phyloP scores from a whole-genome alignment of 345 rosid genomes.

The Hypericum androsaemum region DNA sequence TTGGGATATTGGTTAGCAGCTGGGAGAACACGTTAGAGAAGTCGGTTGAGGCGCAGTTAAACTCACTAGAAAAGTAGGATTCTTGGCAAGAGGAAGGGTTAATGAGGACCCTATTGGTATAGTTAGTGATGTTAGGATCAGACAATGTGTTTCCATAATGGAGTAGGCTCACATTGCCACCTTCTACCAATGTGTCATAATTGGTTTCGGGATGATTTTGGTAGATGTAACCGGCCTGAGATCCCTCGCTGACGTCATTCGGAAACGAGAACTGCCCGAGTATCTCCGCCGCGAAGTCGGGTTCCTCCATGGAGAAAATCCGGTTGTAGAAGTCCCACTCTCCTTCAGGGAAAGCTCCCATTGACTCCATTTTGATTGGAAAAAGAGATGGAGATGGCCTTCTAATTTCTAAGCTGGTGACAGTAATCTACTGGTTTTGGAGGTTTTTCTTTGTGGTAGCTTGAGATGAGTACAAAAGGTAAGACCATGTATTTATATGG shows the following conservation, averaged over 20 bases:
- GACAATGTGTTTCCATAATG: conserved; percentile 12
- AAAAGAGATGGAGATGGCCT: conserved; percentile 6
- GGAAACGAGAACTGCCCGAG: conserved; percentile 26
- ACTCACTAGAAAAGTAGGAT: conserved; percentile 12
- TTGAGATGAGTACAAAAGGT: conserved; percentile 18
- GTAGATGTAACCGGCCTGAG: conserved; percentile 1
- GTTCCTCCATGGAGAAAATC: conserved; percentile 27
- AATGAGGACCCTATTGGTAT: conserved; percentile 11
- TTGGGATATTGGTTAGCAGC: conserved; percentile 15
- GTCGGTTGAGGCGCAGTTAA: conserved; percentile 14
- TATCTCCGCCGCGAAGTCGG: conserved; percentile 21
- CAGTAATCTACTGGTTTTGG: background rate
- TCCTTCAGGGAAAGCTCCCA: conserved; percentile 33
- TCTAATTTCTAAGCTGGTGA: conserved; percentile 2
- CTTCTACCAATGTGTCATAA: conserved; percentile 11
- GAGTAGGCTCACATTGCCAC: conserved; percentile 16
- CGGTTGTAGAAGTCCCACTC: conserved; percentile 39
- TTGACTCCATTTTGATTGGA: conserved; percentile 24
- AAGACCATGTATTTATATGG: conserved; percentile 26
- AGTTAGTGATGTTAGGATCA: conserved; percentile 9
- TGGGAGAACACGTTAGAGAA: conserved; percentile 6
- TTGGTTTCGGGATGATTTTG: conserved; percentile 15
- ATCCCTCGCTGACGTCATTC: conserved; percentile 12
- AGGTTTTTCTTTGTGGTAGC: conserved; percentile 8
- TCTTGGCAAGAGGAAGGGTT: conserved; percentile 16